Conservation (phyloP, 768 basidiomycete genomes). For the Termitomyces sp. region DNA sequence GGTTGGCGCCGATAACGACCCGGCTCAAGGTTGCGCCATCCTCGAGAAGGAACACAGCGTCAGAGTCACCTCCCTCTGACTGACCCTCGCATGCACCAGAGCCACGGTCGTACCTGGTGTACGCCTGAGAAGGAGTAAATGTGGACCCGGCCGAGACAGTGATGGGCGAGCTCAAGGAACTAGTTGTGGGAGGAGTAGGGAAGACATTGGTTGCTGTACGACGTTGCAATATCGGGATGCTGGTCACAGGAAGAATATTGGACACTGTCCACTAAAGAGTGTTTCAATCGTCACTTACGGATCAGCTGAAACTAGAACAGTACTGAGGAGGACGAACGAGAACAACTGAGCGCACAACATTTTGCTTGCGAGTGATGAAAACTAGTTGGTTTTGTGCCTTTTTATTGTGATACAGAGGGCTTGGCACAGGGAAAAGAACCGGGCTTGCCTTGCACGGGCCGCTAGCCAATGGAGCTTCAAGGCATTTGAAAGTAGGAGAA, state of each 20-base stretch:
- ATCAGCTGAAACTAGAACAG: conserved; percentile 4
- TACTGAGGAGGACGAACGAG: conserved; percentile 1
- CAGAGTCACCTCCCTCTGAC: conserved; percentile 32
- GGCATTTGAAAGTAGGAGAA: background rate
- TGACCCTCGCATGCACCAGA: conserved; percentile 33
- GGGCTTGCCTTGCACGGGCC: background rate
- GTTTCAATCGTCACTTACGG: background rate
- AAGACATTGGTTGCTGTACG: conserved; percentile 31
- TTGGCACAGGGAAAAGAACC: background rate
- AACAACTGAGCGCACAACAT: conserved; percentile 3
- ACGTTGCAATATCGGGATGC: conserved; percentile 16
- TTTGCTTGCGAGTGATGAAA: background rate
- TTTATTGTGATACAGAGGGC: background rate
- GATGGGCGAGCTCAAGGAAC: conserved; percentile 29
- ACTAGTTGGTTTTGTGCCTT: background rate
- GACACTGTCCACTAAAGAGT: background rate
- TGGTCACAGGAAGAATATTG: background rate
- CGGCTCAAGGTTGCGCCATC: conserved; percentile 35
- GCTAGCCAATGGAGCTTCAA: background rate
- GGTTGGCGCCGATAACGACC: conserved; percentile 36
- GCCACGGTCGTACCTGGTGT: conserved; percentile 34
- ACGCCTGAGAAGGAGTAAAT: conserved; percentile 29
- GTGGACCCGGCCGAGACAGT: conserved; percentile 27
- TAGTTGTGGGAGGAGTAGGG: conserved; percentile 30
- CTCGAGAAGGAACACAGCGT: conserved; percentile 35